These are phyloP conservation scores for Verbena officinalis DNA, from an alignment of 257 asterid species.

Conservation along the genomic window DNA sequence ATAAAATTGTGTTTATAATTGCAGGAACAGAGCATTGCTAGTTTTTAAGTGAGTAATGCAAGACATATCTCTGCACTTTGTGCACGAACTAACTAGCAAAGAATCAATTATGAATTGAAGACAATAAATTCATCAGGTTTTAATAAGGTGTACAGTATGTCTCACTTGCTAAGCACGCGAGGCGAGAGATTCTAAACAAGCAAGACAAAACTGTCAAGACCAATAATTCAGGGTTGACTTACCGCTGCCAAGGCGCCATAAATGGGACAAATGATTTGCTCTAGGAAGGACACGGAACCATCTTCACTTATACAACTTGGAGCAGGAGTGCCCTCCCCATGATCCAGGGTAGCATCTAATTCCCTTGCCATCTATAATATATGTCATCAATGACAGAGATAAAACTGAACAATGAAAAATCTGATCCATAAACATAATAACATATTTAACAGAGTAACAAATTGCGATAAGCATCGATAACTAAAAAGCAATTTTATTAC, in stretches of 20 bases:
- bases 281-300: conserved; percentile 74
- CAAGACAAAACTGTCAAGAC: not conserved
- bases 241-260: conserved; percentile 55
- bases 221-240: conserved; percentile 35
- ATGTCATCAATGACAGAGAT: conserved; percentile 23
- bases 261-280: conserved; percentile 71
- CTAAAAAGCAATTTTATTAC: conserved; percentile 9
- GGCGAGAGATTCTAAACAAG: not conserved
- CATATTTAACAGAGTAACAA: conserved; percentile 10
- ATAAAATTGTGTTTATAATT: no score
- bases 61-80: not conserved
- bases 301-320: conserved; percentile 52
- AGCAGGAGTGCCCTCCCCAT: conserved; percentile 72
- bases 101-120: conserved; percentile 12
- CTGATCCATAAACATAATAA: not conserved
- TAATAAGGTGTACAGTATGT: conserved; percentile 13
- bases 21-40: no score
- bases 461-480: conserved; percentile 13
- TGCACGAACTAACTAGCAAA: not conserved
- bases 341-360: conserved; percentile 82
- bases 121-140: conserved; percentile 11
- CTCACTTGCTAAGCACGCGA: conserved; percentile 12
- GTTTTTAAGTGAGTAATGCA: conserved; percentile 8
- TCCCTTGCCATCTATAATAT: conserved; percentile 90
- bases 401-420: conserved; percentile 22